A percentile compares a stretch with the other conserved stretches of the same genome.
Conservation (phyloP, 2,329 filamentous ascomycete species). For the Saccharata proteae region DNA sequence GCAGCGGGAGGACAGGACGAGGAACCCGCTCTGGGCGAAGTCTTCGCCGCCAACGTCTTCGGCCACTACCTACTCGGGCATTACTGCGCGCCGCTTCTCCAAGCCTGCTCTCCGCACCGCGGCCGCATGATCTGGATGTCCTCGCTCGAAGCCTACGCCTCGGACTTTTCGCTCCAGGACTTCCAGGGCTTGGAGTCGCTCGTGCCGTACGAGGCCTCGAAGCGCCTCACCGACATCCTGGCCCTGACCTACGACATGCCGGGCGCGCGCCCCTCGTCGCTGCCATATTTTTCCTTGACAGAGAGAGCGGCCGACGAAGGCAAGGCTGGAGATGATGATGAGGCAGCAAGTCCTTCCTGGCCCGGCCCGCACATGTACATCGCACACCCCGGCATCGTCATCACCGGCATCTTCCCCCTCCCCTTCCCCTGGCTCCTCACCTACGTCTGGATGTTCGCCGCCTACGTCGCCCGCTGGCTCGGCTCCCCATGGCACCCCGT, state of each 20-base stretch:
- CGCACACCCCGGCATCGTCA: conserved; percentile 76
- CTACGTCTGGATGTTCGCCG: conserved; percentile 49
- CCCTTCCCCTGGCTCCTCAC: conserved; percentile 57
- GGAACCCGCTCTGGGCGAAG: conserved; percentile 57
- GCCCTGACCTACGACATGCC: conserved; percentile 61
- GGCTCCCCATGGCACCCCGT: conserved; percentile 84
- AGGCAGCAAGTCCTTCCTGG: conserved; percentile 6
- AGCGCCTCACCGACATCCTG: conserved; percentile 76
- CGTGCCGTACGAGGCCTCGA: conserved; percentile 71
- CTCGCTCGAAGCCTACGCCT: conserved; percentile 57
- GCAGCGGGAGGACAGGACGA: too few species aligned
- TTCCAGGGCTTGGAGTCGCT: conserved; percentile 56
- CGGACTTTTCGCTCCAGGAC: conserved; percentile 53
- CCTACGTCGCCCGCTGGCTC: conserved; percentile 58
- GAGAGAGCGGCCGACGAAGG: conserved; percentile 13
- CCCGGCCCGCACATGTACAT: conserved; percentile 56
- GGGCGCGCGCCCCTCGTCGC: conserved; percentile 44
- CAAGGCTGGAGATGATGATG: conserved; percentile 11
- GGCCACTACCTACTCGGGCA: conserved; percentile 88
- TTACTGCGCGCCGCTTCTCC: conserved; percentile 62
- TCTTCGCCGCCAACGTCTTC: conserved; percentile 89
- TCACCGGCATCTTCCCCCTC: conserved; percentile 69
- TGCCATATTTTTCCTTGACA: conserved; percentile 39
- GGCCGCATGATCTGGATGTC: conserved; percentile 79
- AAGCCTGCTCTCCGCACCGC: conserved; percentile 28